phyloP scores from a whole-genome alignment of 2,329 filamentous ascomycete genomes.

The Diaporthe australafricana region DNA sequence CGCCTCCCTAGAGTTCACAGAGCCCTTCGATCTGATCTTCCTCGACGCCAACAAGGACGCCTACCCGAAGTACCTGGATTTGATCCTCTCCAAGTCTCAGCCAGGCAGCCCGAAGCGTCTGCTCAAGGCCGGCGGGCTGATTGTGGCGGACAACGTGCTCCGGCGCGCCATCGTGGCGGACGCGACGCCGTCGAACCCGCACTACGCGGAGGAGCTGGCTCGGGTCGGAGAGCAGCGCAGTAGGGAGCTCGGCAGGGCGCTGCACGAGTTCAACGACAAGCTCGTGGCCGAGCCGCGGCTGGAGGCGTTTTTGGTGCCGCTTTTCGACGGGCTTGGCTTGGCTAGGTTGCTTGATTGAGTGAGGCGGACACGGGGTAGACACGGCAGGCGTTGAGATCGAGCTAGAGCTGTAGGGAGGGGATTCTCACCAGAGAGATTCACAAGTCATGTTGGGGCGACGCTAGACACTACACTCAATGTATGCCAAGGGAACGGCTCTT shows the following conservation, averaged over 20 bases:
- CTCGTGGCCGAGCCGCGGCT: constrained; percentile 46
- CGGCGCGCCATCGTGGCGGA: constrained; percentile 61
- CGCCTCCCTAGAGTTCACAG: constrained; percentile 46
- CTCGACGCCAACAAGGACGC: constrained; percentile 65
- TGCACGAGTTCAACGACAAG: constrained; percentile 50
- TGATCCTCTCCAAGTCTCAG: constrained; percentile 57
- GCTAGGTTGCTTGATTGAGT: constrained; percentile 44
- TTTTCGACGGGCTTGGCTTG: constrained; percentile 52
- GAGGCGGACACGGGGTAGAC: not conserved
- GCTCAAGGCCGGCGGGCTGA: constrained; percentile 60
- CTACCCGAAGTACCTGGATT: constrained; percentile 60
- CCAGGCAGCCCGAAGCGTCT: constrained; percentile 53
- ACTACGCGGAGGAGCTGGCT: constrained; percentile 28
- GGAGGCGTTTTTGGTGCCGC: constrained; percentile 51
- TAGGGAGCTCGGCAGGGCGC: constrained; percentile 22
- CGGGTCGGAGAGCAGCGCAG: constrained; percentile 23
- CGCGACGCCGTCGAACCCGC: constrained; percentile 46
- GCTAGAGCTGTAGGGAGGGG: too few relatives aligned
- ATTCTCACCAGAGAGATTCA: not conserved
- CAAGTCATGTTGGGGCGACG: not conserved
- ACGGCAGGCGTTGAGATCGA: not conserved
- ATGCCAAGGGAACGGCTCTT: not conserved
- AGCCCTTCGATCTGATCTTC: constrained; percentile 66
- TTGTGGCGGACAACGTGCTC: constrained; percentile 67
- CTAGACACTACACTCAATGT: not conserved